A percentile compares a stretch with the other conserved stretches of the same genome.
Evolutionary conservation across 2,329 filamentous ascomycete species (phyloP).

Genomic region (Fusarium humuli): DNA sequence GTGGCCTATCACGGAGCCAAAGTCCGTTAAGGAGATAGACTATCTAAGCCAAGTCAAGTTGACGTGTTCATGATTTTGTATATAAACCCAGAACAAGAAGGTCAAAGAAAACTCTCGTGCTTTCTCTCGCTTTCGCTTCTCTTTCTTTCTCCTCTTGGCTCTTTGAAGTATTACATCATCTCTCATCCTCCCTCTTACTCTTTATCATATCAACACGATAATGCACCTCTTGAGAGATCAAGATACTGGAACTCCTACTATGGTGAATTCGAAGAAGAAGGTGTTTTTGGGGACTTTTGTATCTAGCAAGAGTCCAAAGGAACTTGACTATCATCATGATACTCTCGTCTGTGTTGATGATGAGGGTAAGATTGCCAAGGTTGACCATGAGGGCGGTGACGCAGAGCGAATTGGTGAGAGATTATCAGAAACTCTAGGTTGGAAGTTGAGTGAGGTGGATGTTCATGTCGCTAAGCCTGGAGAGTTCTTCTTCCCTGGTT

Average conservation of each 20-base stretch:
- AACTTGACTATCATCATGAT: slow-evolving; percentile 64
- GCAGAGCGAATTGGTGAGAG: slow-evolving; percentile 47
- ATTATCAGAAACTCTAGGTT: slow-evolving; percentile 58
- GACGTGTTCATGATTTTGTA: slow-evolving; percentile 16
- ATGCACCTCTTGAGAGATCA: neutral
- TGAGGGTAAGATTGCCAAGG: slow-evolving; percentile 62
- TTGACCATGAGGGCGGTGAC: slow-evolving; percentile 55
- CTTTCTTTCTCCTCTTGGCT: neutral
- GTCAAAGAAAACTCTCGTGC: neutral
- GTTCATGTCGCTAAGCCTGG: slow-evolving; percentile 56
- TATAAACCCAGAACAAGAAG: slow-evolving; percentile 16
- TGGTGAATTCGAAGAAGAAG: slow-evolving; percentile 52
- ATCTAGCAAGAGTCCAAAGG: slow-evolving; percentile 60
- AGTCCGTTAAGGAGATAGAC: slow-evolving; percentile 21
- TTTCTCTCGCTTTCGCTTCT: slow-evolving; percentile 1
- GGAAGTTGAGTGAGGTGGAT: slow-evolving; percentile 55
- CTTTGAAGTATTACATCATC: slow-evolving; percentile 14
- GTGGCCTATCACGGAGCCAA: slow-evolving; percentile 40
- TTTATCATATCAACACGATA: neutral
- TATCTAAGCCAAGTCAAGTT: slow-evolving; percentile 2
- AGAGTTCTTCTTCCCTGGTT: slow-evolving; percentile 86
- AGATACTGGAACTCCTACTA: slow-evolving; percentile 1
- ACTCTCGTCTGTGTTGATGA: slow-evolving; percentile 63
- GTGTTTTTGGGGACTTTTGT: slow-evolving; percentile 68
- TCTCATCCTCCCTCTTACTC: neutral